These are phyloP conservation scores for Oryza glumipatula DNA, from an alignment of 176 grass and related monocot species.

Conservation along the genomic window DNA sequence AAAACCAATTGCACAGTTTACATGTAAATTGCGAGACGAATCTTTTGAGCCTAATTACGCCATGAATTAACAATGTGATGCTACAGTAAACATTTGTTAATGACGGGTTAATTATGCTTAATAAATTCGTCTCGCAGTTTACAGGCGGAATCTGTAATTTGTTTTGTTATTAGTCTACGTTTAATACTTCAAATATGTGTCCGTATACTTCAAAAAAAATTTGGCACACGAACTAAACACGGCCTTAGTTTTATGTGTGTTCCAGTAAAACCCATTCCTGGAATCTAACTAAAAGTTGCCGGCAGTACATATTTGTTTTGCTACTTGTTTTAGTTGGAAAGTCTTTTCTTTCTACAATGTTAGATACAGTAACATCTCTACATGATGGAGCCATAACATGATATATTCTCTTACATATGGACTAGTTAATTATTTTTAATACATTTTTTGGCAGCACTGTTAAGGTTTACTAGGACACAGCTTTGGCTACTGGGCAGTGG, in stretches of 20 bases:
- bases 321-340: background rate
- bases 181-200: too few species aligned
- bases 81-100: too few species aligned
- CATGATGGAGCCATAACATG: slow-evolving; percentile 9
- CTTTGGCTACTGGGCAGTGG: background rate
- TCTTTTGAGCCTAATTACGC: too few species aligned
- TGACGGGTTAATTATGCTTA: too few species aligned
- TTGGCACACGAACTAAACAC: too few species aligned
- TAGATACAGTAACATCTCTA: slow-evolving; percentile 17
- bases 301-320: background rate
- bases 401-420: background rate
- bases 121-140: too few species aligned
- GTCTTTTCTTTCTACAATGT: background rate
- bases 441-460: background rate
- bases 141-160: too few species aligned
- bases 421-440: slow-evolving; percentile 21
- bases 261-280: slow-evolving; percentile 4
- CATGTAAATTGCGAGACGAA: too few species aligned
- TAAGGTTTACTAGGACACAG: background rate
- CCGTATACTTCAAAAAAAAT: too few species aligned
- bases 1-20: too few species aligned
- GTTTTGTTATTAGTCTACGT: too few species aligned
- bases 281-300: slow-evolving; percentile 15
- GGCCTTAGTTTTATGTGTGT: background rate
- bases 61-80: too few species aligned